Percentiles rank a stretch among this genome's conserved stretches.
Evolutionary conservation across 345 rosid genomes (phyloP).

Genomic region (Acer saccharum): DNA sequence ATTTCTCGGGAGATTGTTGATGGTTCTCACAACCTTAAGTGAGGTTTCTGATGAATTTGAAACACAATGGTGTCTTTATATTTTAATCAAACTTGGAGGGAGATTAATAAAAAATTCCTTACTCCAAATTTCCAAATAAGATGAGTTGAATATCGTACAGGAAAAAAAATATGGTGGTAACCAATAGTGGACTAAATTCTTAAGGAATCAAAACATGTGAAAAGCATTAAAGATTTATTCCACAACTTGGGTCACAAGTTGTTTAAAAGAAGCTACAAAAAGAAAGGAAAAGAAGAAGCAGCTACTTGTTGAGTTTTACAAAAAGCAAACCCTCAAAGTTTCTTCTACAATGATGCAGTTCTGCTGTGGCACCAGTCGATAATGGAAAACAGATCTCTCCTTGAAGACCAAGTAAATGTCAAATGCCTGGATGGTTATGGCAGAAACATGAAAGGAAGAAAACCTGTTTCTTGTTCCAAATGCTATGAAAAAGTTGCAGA

Average conservation of each 20-base stretch:
- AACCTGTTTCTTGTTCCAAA: slow-evolving; percentile 1
- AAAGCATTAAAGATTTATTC: background rate
- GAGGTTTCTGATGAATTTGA: no score
- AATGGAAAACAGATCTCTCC: slow-evolving; percentile 8
- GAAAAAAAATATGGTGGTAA: no score
- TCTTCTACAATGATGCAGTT: background rate
- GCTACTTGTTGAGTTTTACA: background rate
- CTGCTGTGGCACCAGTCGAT: background rate
- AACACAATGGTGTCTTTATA: no score
- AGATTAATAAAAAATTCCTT: no score
- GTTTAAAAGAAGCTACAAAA: background rate
- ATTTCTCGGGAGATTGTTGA: no score
- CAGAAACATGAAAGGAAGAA: slow-evolving; percentile 12
- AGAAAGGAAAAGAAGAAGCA: background rate
- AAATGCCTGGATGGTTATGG: background rate
- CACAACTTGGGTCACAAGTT: background rate
- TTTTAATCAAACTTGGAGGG: no score
- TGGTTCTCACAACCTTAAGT: no score
- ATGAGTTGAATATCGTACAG: no score
- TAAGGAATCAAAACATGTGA: slow-evolving; percentile 10
- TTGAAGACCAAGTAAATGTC: background rate
- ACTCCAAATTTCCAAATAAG: no score
- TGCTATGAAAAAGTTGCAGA: slow-evolving; percentile 38
- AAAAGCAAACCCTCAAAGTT: slow-evolving; percentile 1
- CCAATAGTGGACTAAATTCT: background rate